Evolutionary conservation across 805 yeast species (phyloP).

Genomic region (Starmerella sp.): DNA sequence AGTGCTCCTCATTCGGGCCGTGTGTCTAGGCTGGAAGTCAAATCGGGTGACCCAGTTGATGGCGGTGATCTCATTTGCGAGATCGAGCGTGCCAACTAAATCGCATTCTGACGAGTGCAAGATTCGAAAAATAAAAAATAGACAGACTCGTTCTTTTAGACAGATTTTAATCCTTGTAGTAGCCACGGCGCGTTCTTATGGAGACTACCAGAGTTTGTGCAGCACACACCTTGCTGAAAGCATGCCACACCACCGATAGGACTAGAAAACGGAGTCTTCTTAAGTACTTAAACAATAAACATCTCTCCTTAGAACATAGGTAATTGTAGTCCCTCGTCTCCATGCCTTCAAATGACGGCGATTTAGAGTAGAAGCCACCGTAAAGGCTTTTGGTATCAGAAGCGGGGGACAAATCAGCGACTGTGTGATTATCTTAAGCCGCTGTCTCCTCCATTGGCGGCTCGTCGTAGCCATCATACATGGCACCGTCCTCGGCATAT

Average conservation of each 20-base stretch:
- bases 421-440: background rate
- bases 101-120: no score
- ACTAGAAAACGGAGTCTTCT: no score
- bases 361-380: background rate
- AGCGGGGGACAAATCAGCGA: background rate
- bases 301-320: no score
- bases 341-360: no score
- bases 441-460: slow-evolving; percentile 6
- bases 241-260: no score
- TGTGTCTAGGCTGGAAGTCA: slow-evolving; percentile 62
- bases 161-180: no score
- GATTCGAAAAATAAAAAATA: background rate
- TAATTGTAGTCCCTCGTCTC: no score
- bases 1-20: slow-evolving; percentile 83
- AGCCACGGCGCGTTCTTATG: no score
- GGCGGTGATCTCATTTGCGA: slow-evolving; percentile 78
- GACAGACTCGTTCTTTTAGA: no score
- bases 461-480: slow-evolving; percentile 2
- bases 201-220: no score
- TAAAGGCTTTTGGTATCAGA: background rate
- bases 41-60: slow-evolving; percentile 91
- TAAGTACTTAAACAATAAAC: no score
- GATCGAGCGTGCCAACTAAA: slow-evolving; percentile 29
- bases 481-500: background rate
- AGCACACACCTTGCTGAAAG: no score